Conservation (phyloP, 2,329 filamentous ascomycete species). For the Monilinia polystroma region DNA sequence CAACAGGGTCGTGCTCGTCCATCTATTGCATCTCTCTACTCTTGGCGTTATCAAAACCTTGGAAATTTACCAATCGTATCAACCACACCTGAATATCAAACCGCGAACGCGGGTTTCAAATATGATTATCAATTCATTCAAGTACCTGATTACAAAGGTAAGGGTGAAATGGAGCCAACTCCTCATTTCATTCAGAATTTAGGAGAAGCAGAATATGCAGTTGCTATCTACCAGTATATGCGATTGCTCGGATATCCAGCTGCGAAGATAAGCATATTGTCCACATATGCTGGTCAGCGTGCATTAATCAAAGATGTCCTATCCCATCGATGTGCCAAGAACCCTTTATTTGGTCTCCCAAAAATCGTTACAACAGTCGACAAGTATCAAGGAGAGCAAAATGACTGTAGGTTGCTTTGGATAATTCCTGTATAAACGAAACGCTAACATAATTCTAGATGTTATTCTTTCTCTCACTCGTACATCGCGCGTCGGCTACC, state of each 20-base stretch:
- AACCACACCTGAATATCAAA: conserved; percentile 66
- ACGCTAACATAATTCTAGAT: conserved; percentile 51
- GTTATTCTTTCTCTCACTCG: conserved; percentile 91
- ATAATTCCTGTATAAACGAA: not conserved
- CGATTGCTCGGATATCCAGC: conserved; percentile 86
- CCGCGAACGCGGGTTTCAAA: conserved; percentile 86
- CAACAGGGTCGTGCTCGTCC: conserved; percentile 90
- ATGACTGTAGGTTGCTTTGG: conserved; percentile 74
- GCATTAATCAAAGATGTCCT: conserved; percentile 88
- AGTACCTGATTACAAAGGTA: conserved; percentile 87
- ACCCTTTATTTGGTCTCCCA: conserved; percentile 83
- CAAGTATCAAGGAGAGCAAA: conserved; percentile 99
- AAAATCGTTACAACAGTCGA: conserved; percentile 92
- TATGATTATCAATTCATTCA: conserved; percentile 97
- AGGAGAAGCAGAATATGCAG: conserved; percentile 94
- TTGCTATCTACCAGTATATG: conserved; percentile 97
- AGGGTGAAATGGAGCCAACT: conserved; percentile 83
- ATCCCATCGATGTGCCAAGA: conserved; percentile 76
- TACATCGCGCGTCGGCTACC: conserved; percentile 84
- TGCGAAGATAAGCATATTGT: conserved; percentile 73
- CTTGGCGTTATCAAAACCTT: conserved; percentile 84
- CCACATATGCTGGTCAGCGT: conserved; percentile 89
- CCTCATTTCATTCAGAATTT: conserved; percentile 96
- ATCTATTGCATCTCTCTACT: conserved; percentile 84
- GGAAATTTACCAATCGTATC: conserved; percentile 76